These are phyloP conservation scores for Neonectria magnoliae DNA, from an alignment of 2,329 filamentous ascomycete genomes.

Conservation along the genomic window DNA sequence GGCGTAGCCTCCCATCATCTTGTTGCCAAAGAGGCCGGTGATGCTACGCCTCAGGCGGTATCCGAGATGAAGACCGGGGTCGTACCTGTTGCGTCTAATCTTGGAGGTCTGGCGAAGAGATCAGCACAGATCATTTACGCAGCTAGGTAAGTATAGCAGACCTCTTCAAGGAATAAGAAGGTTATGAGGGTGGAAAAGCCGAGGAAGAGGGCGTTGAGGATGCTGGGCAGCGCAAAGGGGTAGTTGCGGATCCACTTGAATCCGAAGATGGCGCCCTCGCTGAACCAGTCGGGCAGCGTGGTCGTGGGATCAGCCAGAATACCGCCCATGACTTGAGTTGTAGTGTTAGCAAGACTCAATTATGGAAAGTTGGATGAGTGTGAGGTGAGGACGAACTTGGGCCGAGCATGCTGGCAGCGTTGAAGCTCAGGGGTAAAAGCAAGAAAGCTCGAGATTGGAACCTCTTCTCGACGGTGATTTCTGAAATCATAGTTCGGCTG, in stretches of 20 bases:
- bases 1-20: conserved; percentile 44
- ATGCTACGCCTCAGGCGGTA: conserved; percentile 46
- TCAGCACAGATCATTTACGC: conserved; percentile 13
- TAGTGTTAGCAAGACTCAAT: conserved; percentile 8
- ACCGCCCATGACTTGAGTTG: conserved; percentile 65
- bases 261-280: conserved; percentile 65
- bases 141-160: conserved; percentile 39
- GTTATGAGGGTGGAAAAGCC: conserved; percentile 63
- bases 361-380: neutral
- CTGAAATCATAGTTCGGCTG: conserved; percentile 59
- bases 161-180: conserved; percentile 74
- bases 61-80: conserved; percentile 53
- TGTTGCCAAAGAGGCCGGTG: conserved; percentile 43
- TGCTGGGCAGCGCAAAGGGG: conserved; percentile 76
- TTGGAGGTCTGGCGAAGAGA: conserved; percentile 54
- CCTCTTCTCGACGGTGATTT: conserved; percentile 59
- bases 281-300: conserved; percentile 71
- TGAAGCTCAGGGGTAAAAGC: conserved; percentile 60
- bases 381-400: conserved; percentile 49
- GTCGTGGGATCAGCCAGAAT: conserved; percentile 72
- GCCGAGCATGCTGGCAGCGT: conserved; percentile 57
- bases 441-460: conserved; percentile 60
- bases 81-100: conserved; percentile 56
- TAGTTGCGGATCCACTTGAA: conserved; percentile 72
- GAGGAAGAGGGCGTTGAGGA: conserved; percentile 72